phyloP scores from a whole-genome alignment of 2,329 filamentous ascomycete genomes.

The Sporothrix humicola region DNA sequence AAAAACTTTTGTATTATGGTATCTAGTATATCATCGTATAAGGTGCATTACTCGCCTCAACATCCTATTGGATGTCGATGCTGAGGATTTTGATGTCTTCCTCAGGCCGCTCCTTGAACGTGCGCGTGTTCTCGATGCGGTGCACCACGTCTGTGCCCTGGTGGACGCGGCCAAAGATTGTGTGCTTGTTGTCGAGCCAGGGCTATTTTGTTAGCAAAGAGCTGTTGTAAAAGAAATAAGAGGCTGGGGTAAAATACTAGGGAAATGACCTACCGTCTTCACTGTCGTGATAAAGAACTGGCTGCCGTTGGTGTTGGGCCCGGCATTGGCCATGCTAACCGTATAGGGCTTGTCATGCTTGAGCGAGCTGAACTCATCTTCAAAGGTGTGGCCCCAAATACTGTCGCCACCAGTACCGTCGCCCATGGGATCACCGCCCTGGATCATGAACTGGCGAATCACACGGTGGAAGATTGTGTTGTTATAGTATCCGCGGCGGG shows the following conservation, averaged over 20 bases:
- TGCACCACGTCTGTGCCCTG: conserved; percentile 94
- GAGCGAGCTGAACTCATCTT: conserved; percentile 89
- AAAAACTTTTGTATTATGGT: conserved; percentile 21
- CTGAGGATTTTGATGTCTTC: conserved; percentile 98
- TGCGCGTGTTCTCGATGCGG: conserved; percentile 89
- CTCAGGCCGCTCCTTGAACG: conserved; percentile 89
- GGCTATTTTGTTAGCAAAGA: conserved; percentile 54
- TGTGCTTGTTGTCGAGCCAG: conserved; percentile 96
- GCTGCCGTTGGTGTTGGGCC: conserved; percentile 90
- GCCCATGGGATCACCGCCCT: conserved; percentile 80
- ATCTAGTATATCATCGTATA: neutral
- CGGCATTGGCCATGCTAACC: conserved; percentile 96
- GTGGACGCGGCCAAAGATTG: conserved; percentile 89
- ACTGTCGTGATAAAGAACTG: conserved; percentile 99
- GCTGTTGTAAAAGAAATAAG: neutral
- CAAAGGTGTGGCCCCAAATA: conserved; percentile 91
- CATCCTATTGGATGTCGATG: conserved; percentile 65
- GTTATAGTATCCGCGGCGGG: conserved; percentile 92
- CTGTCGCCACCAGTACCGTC: conserved; percentile 90
- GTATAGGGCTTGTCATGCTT: conserved; percentile 97
- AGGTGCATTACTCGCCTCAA: too few relatives aligned
- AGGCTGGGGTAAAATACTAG: neutral
- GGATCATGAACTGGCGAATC: conserved; percentile 99
- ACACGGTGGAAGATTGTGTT: conserved; percentile 96
- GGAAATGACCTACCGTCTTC: conserved; percentile 71